Percentiles rank a stretch among this genome's conserved stretches.
phyloP scores from a whole-genome alignment of 1,284 basidiomycete genomes.

The Flammula alnicola region DNA sequence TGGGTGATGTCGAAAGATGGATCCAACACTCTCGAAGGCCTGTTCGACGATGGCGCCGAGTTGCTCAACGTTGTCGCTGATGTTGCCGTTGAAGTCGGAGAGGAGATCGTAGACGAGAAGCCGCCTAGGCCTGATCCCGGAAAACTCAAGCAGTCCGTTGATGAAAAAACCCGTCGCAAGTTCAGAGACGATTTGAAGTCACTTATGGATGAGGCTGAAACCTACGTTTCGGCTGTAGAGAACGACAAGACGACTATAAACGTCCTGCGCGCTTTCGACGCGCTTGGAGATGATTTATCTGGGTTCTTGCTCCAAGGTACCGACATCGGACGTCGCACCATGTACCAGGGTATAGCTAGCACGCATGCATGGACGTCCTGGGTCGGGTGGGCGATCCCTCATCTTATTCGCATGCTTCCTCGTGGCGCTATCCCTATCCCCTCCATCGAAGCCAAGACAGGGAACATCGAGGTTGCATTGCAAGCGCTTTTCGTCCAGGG shows the following conservation, averaged over 20 bases:
- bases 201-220: conserved; percentile 37
- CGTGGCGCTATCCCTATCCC: conserved; percentile 45
- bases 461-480: conserved; percentile 40
- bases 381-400: conserved; percentile 47
- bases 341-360: conserved; percentile 20
- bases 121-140: no score
- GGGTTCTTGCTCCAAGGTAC: conserved; percentile 26
- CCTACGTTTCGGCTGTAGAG: conserved; percentile 36
- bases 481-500: conserved; percentile 41
- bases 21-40: conserved; percentile 31
- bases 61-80: conserved; percentile 25
- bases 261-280: conserved; percentile 37
- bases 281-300: conserved; percentile 31
- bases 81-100: conserved; percentile 13
- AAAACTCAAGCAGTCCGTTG: background rate
- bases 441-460: conserved; percentile 45
- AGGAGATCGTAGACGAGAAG: conserved; percentile 3
- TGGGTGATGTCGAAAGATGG: conserved; percentile 38
- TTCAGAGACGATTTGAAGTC: conserved; percentile 29
- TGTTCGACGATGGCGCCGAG: conserved; percentile 43
- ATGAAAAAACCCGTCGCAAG: conserved; percentile 11
- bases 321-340: conserved; percentile 12
- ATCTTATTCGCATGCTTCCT: conserved; percentile 39
- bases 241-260: conserved; percentile 42
- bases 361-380: conserved; percentile 34